phyloP scores from a whole-genome alignment of 768 basidiomycete genomes.

The Collybia sordida region DNA sequence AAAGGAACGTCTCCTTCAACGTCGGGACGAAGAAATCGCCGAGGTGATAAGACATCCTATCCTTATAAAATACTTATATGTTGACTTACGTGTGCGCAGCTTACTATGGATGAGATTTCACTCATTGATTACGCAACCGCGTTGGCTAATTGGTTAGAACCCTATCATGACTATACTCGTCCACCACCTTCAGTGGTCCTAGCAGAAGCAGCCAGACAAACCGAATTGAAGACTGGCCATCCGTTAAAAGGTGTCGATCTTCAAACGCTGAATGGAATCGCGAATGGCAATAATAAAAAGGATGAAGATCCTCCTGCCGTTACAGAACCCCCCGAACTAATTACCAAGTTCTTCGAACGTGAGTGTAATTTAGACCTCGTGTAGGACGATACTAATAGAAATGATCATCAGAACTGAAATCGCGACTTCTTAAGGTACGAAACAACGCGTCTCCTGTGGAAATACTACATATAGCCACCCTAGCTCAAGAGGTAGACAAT shows the following conservation, averaged over 20 bases:
- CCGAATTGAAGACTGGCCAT: slow-evolving; percentile 67
- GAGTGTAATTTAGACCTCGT: slow-evolving; percentile 8
- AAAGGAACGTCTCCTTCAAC: slow-evolving; percentile 54
- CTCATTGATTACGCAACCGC: slow-evolving; percentile 61
- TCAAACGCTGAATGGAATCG: slow-evolving; percentile 35
- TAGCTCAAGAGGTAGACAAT: slow-evolving; percentile 68
- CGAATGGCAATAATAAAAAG: slow-evolving; percentile 58
- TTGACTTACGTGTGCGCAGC: slow-evolving; percentile 33
- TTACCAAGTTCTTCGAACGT: slow-evolving; percentile 67
- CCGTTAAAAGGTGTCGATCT: slow-evolving; percentile 65
- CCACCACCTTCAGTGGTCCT: slow-evolving; percentile 69
- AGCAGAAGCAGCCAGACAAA: slow-evolving; percentile 73
- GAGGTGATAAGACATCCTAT: slow-evolving; percentile 39
- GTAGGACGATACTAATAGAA: background rate
- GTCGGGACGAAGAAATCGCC: slow-evolving; percentile 48
- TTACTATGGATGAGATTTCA: slow-evolving; percentile 61
- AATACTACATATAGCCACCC: slow-evolving; percentile 68
- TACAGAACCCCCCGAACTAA: slow-evolving; percentile 55
- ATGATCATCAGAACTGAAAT: slow-evolving; percentile 46
- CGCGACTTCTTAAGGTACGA: slow-evolving; percentile 46
- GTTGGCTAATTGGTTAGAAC: slow-evolving; percentile 74
- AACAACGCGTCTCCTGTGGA: slow-evolving; percentile 47
- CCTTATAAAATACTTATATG: background rate
- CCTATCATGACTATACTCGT: slow-evolving; percentile 71
- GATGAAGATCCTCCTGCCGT: slow-evolving; percentile 71